These are phyloP conservation scores for Stachybotrys chlorohalonatus DNA, from an alignment of 2,329 filamentous ascomycete species.

Conservation along the genomic window DNA sequence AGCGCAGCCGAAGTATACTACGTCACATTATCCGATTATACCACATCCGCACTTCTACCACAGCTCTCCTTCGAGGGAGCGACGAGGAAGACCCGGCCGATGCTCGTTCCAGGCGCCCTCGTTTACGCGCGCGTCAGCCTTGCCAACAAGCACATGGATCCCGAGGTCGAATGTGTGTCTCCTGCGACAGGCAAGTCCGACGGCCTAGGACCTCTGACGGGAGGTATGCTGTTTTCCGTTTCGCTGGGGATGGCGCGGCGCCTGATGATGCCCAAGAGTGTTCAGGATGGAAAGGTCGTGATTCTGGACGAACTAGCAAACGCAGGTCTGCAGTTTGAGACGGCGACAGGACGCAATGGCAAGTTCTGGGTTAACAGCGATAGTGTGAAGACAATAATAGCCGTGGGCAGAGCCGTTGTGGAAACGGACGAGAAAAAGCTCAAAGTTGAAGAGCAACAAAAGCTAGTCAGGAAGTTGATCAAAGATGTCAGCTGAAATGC, in stretches of 20 bases:
- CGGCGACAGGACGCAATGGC: constrained; percentile 87
- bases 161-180: constrained; percentile 85
- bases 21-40: constrained; percentile 63
- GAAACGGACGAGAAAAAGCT: constrained; percentile 65
- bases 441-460: constrained; percentile 58
- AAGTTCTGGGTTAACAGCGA: constrained; percentile 85
- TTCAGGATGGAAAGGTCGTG: constrained; percentile 54
- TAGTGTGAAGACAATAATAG: constrained; percentile 60
- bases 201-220: constrained; percentile 72
- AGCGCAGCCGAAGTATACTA: constrained; percentile 70
- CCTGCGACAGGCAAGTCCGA: constrained; percentile 80
- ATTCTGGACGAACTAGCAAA: constrained; percentile 71
- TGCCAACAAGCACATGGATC: constrained; percentile 74
- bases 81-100: constrained; percentile 82
- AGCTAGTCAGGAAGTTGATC: constrained; percentile 57
- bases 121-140: constrained; percentile 82
- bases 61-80: constrained; percentile 90
- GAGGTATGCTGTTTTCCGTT: constrained; percentile 79
- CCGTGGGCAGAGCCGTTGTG: constrained; percentile 68
- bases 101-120: constrained; percentile 63
- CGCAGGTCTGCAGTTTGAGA: constrained; percentile 79
- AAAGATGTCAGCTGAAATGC: constrained; percentile 42
- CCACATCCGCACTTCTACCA: constrained; percentile 60
- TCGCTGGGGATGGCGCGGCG: constrained; percentile 75
- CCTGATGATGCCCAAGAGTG: constrained; percentile 56